A percentile compares a stretch with the other conserved stretches of the same genome.
Conservation (phyloP, 257 asterid species). For the Verbascum thapsus region DNA sequence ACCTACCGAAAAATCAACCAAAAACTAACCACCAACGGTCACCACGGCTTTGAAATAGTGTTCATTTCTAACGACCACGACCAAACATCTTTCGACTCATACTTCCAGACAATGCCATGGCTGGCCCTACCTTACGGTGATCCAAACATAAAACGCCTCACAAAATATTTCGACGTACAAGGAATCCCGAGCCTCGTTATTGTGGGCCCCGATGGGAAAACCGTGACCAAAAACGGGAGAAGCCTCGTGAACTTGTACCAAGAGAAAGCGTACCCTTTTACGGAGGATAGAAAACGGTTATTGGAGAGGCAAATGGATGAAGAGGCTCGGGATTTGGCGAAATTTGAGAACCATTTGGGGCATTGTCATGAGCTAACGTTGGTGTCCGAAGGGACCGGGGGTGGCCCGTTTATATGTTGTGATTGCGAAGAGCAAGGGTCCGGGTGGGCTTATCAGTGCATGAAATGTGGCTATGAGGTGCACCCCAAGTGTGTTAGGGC, state of each 20-base stretch:
- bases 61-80: conserved; percentile 61
- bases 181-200: conserved; percentile 64
- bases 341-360: conserved; percentile 41
- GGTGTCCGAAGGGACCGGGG: conserved; percentile 72
- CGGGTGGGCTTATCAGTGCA: conserved; percentile 81
- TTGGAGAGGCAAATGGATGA: conserved; percentile 55
- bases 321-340: conserved; percentile 49
- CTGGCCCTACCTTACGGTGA: conserved; percentile 60
- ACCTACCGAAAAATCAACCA: conserved; percentile 50
- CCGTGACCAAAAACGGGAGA: conserved; percentile 58
- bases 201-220: conserved; percentile 67
- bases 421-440: conserved; percentile 82
- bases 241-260: conserved; percentile 57
- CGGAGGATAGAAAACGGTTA: conserved; percentile 38
- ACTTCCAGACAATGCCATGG: conserved; percentile 74
- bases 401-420: conserved; percentile 75
- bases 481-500: conserved; percentile 60
- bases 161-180: conserved; percentile 51
- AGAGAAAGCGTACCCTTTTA: conserved; percentile 67
- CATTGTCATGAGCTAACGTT: conserved; percentile 58
- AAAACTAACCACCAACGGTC: conserved; percentile 15
- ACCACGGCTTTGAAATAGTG: conserved; percentile 53
- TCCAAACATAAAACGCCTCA: conserved; percentile 42
- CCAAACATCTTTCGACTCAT: conserved; percentile 40
- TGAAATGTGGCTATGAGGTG: conserved; percentile 73